Conservation (phyloP, 495 filamentous ascomycete genomes). For the Annulohypoxylon stygium region DNA sequence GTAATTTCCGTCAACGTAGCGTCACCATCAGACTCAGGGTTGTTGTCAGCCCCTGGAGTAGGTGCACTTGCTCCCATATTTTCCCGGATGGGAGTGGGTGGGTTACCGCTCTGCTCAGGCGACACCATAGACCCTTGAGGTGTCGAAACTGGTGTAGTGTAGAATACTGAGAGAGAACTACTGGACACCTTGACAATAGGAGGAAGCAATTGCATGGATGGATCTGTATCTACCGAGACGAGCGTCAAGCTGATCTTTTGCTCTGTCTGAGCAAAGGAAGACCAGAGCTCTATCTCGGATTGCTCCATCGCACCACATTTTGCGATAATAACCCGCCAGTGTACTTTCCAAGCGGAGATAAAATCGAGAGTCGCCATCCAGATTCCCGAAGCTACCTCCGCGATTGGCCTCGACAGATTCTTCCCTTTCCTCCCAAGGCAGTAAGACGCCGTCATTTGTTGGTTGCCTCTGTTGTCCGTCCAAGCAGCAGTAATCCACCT, state of each 20-base stretch:
- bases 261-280: conserved; percentile 57
- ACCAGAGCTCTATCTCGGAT: conserved; percentile 78
- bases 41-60: conserved; percentile 66
- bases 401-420: conserved; percentile 65
- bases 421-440: conserved; percentile 76
- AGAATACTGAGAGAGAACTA: conserved; percentile 55
- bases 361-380: conserved; percentile 87
- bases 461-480: conserved; percentile 84
- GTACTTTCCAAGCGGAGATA: conserved; percentile 74
- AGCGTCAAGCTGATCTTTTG: conserved; percentile 69
- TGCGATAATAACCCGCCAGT: conserved; percentile 85
- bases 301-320: conserved; percentile 78
- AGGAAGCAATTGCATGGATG: conserved; percentile 74
- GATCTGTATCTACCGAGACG: conserved; percentile 73
- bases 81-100: conserved; percentile 61
- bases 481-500: conserved; percentile 93
- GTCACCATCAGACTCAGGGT: conserved; percentile 74
- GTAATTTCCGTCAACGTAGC: conserved; percentile 79
- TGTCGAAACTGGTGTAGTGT: conserved; percentile 69
- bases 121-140: conserved; percentile 68
- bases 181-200: conserved; percentile 60
- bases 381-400: conserved; percentile 80
- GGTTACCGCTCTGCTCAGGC: conserved; percentile 65
- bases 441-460: conserved; percentile 84
- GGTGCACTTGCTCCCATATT: conserved; percentile 66